Evolutionary conservation across 495 filamentous ascomycete genomes (phyloP), one percentile per base, ranked within the genome.

Genomic region (Tetracladium setigerum): DNA sequence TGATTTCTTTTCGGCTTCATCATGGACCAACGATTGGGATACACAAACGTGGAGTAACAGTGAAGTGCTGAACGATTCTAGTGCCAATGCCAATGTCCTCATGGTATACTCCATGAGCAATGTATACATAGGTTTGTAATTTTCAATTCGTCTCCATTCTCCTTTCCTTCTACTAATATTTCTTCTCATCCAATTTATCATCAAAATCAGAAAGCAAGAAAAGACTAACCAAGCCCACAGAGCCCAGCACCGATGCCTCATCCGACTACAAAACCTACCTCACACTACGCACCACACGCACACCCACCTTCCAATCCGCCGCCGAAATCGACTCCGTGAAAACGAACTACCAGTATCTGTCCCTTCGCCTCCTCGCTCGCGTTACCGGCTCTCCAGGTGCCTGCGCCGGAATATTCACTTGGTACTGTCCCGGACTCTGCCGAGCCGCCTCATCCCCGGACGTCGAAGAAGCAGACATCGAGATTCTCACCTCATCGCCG

Each of bases 391-490:
- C 68, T 0, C 60, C 63, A 0, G 82, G 84, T 38, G 83, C 81
- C 19, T 79, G 83, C 41, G 81, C 81, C 0, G 84, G 83, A 31
- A 72, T 86, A 50, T 88, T 89, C 63, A 87, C 85, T 16, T 83
- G 82, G 53, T 59, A 59, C 10, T 27, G 22, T 27, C 53, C 59
- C 56, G 11, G 54, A 60, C 34, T 30, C 40, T 13, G 47, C 50
- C 16, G 47, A 59, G 52, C 61, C 34, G 36, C 42, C 19, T 44
- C 51, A 16, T 45, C 60, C 12, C 64, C 72, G 14, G 59, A 65
- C 1, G 75, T 81, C 30, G 80, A 85, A 54, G 85, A 91, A 63
- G 78, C 81, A 0, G 87, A 92, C 56, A 73, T 92, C 35, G 88
- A 95, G 56, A 78, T 88, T 47, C 69, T 84, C 13, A 87, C 83